Conservation (phyloP, 805 yeast genomes). For the Saturnispora dispora region DNA sequence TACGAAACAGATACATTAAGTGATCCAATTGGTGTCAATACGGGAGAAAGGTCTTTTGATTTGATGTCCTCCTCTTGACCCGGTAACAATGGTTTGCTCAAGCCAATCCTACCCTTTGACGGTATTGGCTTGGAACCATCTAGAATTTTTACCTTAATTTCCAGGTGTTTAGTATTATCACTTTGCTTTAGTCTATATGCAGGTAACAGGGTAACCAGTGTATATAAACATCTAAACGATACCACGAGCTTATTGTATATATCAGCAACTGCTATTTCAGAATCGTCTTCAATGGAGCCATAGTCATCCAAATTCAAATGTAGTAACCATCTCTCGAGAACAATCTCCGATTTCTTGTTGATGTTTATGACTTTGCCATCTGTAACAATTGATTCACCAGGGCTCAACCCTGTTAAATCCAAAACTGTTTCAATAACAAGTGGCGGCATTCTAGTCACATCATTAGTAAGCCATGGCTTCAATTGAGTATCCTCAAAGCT, state of each 20-base stretch:
- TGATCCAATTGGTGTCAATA: slow-evolving; percentile 68
- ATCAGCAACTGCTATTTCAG: slow-evolving; percentile 35
- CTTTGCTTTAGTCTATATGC: slow-evolving; percentile 43
- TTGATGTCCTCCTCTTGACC: slow-evolving; percentile 17
- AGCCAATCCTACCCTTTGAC: slow-evolving; percentile 77
- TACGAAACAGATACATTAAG: slow-evolving; percentile 71
- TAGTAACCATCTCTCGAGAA: slow-evolving; percentile 86
- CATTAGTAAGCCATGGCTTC: slow-evolving; percentile 45
- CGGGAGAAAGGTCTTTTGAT: slow-evolving; percentile 58
- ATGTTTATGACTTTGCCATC: slow-evolving; percentile 44
- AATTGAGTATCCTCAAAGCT: neutral
- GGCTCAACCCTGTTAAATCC: slow-evolving; percentile 21
- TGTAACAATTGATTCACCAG: slow-evolving; percentile 19
- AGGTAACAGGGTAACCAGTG: slow-evolving; percentile 62
- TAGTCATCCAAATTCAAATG: slow-evolving; percentile 54
- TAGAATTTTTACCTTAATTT: slow-evolving; percentile 50
- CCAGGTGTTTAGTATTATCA: slow-evolving; percentile 16
- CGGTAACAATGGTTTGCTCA: slow-evolving; percentile 52
- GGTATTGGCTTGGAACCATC: slow-evolving; percentile 75
- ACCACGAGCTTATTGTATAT: slow-evolving; percentile 68
- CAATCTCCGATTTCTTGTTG: slow-evolving; percentile 69
- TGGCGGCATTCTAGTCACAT: slow-evolving; percentile 53
- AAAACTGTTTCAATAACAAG: slow-evolving; percentile 72
- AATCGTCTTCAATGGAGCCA: slow-evolving; percentile 1
- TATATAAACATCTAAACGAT: slow-evolving; percentile 63